Conservation (phyloP, 495 filamentous ascomycete genomes). For the Bacidia gigantensis region DNA sequence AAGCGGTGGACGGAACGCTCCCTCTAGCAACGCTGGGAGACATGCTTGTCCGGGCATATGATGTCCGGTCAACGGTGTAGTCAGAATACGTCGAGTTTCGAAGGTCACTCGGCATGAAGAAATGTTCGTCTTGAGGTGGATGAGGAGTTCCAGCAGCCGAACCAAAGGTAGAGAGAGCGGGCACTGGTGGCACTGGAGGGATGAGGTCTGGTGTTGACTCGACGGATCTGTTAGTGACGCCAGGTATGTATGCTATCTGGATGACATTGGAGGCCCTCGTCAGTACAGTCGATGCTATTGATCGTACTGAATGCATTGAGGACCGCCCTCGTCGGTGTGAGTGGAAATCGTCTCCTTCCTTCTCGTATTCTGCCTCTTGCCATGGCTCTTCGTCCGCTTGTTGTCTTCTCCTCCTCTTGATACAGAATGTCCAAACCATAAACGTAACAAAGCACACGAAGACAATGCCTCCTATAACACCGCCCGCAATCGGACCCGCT, state of each 20-base stretch:
- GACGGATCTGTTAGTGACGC: slow-evolving; percentile 84
- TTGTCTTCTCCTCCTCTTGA: slow-evolving; percentile 57
- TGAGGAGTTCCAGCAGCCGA: slow-evolving; percentile 42
- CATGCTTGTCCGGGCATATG: slow-evolving; percentile 45
- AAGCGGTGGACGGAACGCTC: slow-evolving; percentile 84
- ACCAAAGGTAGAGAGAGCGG: slow-evolving; percentile 39
- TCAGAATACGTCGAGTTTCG: slow-evolving; percentile 75
- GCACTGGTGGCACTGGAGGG: slow-evolving; percentile 85
- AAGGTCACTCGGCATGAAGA: slow-evolving; percentile 86
- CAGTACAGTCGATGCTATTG: slow-evolving; percentile 87
- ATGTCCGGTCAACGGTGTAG: slow-evolving; percentile 51
- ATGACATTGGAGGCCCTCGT: slow-evolving; percentile 97
- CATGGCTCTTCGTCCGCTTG: slow-evolving; percentile 43
- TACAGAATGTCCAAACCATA: slow-evolving; percentile 73
- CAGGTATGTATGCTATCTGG: slow-evolving; percentile 97
- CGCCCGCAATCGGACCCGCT: slow-evolving; percentile 69
- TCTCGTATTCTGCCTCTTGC: slow-evolving; percentile 33
- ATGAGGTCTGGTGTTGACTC: slow-evolving; percentile 68
- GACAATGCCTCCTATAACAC: slow-evolving; percentile 64
- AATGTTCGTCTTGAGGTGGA: slow-evolving; percentile 61
- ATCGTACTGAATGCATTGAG: slow-evolving; percentile 76
- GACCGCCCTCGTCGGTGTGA: slow-evolving; percentile 50
- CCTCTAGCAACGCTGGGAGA: slow-evolving; percentile 50
- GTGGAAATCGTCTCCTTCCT: slow-evolving; percentile 39
- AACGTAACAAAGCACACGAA: slow-evolving; percentile 57